These are phyloP conservation scores for Neocucurbitaria cava DNA, from an alignment of 2,329 filamentous ascomycete species.

Conservation along the genomic window DNA sequence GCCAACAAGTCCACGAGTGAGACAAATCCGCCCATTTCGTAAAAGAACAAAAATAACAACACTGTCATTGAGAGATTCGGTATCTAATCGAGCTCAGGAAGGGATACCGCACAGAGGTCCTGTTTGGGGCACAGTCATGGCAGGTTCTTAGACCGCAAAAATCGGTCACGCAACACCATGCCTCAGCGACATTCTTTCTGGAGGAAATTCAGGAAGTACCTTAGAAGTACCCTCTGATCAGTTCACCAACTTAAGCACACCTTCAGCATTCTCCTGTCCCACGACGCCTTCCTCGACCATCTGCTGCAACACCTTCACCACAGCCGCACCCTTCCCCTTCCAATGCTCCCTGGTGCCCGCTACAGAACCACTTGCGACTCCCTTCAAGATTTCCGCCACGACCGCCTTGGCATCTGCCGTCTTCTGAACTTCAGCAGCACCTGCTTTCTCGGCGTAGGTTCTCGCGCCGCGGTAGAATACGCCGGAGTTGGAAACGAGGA, in stretches of 20 bases:
- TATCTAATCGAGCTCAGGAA: too few species aligned
- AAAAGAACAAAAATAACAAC: too few species aligned
- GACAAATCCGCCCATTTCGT: too few species aligned
- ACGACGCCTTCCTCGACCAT: slow-evolving; percentile 62
- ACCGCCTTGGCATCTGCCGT: slow-evolving; percentile 58
- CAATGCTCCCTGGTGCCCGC: slow-evolving; percentile 50
- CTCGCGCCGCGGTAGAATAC: slow-evolving; percentile 46
- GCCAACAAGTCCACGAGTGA: too few species aligned
- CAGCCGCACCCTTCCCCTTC: slow-evolving; percentile 49
- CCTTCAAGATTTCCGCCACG: slow-evolving; percentile 55
- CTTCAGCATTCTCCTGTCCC: slow-evolving; percentile 33
- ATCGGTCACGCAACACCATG: too few species aligned
- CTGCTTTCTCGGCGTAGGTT: slow-evolving; percentile 41
- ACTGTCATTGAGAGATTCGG: too few species aligned
- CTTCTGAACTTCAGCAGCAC: slow-evolving; percentile 47
- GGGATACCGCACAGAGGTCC: too few species aligned
- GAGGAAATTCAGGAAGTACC: too few species aligned
- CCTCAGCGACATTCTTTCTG: too few species aligned
- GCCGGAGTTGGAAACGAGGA: slow-evolving; percentile 48
- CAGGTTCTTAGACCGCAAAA: too few species aligned
- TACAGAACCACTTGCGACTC: slow-evolving; percentile 41
- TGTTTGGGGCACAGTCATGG: too few species aligned
- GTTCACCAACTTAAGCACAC: slow-evolving; percentile 15
- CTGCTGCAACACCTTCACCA: slow-evolving; percentile 56
- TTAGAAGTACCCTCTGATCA: not conserved